A percentile compares a stretch with the other conserved stretches of the same genome.
Conservation (phyloP, 805 yeast species). For the Candida coleopterorum region DNA sequence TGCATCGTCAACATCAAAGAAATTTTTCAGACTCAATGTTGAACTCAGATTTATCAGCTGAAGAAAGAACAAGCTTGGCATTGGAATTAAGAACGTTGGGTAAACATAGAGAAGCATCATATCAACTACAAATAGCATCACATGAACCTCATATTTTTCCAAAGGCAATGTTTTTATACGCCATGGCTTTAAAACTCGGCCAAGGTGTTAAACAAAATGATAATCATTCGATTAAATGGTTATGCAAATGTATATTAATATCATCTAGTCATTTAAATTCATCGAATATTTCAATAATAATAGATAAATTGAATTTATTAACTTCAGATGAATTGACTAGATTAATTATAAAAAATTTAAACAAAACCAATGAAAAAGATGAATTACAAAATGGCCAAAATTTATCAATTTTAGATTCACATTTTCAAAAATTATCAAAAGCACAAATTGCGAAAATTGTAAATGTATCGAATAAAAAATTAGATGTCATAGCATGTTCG, state of each 20-base stretch:
- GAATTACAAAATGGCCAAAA: constrained; percentile 21
- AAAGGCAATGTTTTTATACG: constrained; percentile 63
- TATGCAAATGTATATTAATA: constrained; percentile 42
- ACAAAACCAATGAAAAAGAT: constrained; percentile 11
- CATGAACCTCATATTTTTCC: constrained; percentile 51
- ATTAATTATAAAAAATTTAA: constrained; percentile 21
- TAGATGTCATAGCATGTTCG: constrained; percentile 46
- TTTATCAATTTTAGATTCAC: constrained; percentile 19
- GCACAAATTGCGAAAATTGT: constrained; percentile 24
- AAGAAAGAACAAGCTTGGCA: constrained; percentile 38
- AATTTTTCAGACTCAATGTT: constrained; percentile 8
- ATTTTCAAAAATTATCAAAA: constrained; percentile 20
- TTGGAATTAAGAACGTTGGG: constrained; percentile 51
- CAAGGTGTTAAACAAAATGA: constrained; percentile 62
- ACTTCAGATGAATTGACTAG: constrained; percentile 25
- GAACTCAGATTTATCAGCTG: constrained; percentile 4
- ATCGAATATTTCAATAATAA: constrained; percentile 13
- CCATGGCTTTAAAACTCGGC: constrained; percentile 61
- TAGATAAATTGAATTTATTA: constrained; percentile 21
- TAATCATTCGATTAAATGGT: constrained; percentile 53
- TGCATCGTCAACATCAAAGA: neutral
- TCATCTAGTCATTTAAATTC: constrained; percentile 7
- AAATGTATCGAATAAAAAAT: constrained; percentile 29
- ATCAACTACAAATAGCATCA: constrained; percentile 63
- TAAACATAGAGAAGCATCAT: constrained; percentile 62